Percentiles rank a stretch among this genome's conserved stretches.
These are phyloP conservation scores for Talaromyces sp. DNA, from an alignment of 2,329 filamentous ascomycete genomes.

Conservation along the genomic window DNA sequence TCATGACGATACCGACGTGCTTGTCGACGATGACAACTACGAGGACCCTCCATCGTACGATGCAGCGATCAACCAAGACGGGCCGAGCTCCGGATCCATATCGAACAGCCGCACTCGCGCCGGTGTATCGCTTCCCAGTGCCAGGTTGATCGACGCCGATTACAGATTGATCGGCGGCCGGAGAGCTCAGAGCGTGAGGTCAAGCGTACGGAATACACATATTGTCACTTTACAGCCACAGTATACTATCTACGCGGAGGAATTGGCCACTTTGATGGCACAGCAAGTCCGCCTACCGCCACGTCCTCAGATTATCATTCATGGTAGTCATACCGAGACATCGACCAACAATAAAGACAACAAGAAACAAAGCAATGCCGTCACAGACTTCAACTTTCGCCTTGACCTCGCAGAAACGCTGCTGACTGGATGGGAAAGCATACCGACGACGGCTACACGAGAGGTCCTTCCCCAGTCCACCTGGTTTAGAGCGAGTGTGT, in stretches of 20 bases:
- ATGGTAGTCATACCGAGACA: constrained; percentile 53
- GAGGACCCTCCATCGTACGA: constrained; percentile 16
- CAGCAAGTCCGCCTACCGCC: constrained; percentile 50
- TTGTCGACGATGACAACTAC: not conserved
- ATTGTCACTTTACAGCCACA: constrained; percentile 38
- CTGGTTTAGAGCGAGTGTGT: constrained; percentile 22
- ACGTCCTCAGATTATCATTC: constrained; percentile 52
- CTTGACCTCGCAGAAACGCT: constrained; percentile 26
- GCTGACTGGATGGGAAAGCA: constrained; percentile 18
- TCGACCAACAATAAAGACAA: constrained; percentile 22
- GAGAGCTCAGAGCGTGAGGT: not conserved
- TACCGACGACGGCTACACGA: not conserved
- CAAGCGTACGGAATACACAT: constrained; percentile 11
- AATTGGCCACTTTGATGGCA: constrained; percentile 47
- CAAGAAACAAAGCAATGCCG: constrained; percentile 22
- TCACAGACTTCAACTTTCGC: constrained; percentile 32
- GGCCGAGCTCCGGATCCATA: not conserved
- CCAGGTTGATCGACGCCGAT: constrained; percentile 10
- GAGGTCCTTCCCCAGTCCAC: not conserved
- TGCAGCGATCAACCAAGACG: not conserved
- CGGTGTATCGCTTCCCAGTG: not conserved
- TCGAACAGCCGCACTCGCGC: not conserved
- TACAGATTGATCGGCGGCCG: constrained; percentile 7
- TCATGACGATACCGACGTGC: constrained; percentile 1
- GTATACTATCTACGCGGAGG: constrained; percentile 46